A percentile compares a stretch with the other conserved stretches of the same genome.
phyloP scores from a whole-genome alignment of 2,329 filamentous ascomycete species.

The Tolypocladium inflatum region DNA sequence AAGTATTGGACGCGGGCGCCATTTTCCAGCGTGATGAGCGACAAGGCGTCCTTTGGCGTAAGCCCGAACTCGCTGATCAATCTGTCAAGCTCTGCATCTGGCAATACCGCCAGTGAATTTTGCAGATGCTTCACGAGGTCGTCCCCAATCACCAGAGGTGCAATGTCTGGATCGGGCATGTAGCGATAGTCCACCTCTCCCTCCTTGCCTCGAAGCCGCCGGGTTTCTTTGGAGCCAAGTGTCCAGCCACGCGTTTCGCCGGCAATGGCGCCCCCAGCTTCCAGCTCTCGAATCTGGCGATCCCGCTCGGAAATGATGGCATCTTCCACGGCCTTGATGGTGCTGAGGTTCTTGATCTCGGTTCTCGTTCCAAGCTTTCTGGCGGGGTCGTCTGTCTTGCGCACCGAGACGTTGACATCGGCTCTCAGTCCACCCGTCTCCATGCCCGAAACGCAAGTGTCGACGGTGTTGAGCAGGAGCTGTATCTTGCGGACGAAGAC shows the following conservation, averaged over 20 bases:
- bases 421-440: slow-evolving; percentile 83
- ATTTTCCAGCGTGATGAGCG: slow-evolving; percentile 66
- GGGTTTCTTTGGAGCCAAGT: slow-evolving; percentile 72
- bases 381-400: slow-evolving; percentile 37
- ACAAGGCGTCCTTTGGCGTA: slow-evolving; percentile 72
- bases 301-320: slow-evolving; percentile 87
- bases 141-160: slow-evolving; percentile 64
- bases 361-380: slow-evolving; percentile 67
- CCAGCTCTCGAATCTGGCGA: slow-evolving; percentile 73
- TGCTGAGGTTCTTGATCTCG: slow-evolving; percentile 95
- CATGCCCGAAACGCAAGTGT: slow-evolving; percentile 86
- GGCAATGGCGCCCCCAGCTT: slow-evolving; percentile 62
- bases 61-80: slow-evolving; percentile 58
- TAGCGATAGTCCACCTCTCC: slow-evolving; percentile 97
- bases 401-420: slow-evolving; percentile 91
- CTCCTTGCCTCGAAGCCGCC: slow-evolving; percentile 79
- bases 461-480: slow-evolving; percentile 64
- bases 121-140: slow-evolving; percentile 59
- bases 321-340: slow-evolving; percentile 90
- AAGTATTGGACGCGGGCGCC: slow-evolving; percentile 79
- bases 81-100: slow-evolving; percentile 58
- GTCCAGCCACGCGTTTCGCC: slow-evolving; percentile 94
- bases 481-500: slow-evolving; percentile 87
- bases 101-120: slow-evolving; percentile 56
- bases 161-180: slow-evolving; percentile 92